These are phyloP conservation scores for Trichoderma harzianum DNA, from an alignment of 2,329 filamentous ascomycete species.

Conservation along the genomic window DNA sequence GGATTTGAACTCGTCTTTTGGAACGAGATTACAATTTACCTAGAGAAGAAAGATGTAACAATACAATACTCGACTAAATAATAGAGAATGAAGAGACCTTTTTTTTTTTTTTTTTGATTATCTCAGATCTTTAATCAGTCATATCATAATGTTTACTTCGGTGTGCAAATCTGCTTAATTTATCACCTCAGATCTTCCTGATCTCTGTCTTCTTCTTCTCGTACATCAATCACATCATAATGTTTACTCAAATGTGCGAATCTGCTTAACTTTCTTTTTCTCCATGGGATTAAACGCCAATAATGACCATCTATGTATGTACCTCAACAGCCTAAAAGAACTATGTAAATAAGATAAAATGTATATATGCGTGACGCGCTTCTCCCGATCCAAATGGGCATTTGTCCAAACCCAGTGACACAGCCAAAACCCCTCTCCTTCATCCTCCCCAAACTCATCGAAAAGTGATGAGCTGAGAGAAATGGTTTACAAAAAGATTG, in stretches of 20 bases:
- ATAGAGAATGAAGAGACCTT: neutral
- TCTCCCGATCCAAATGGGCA: neutral
- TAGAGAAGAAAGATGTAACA: neutral
- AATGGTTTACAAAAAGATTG: neutral
- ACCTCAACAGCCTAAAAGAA: neutral
- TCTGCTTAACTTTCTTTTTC: neutral
- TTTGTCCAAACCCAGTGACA: neutral
- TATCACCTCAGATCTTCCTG: too few species aligned
- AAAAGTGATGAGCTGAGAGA: neutral
- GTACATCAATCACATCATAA: too few species aligned
- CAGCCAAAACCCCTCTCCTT: neutral
- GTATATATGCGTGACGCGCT: neutral
- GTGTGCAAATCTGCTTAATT: too few species aligned
- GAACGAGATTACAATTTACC: neutral
- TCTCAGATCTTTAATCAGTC: neutral
- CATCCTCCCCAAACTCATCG: neutral
- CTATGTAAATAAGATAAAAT: neutral
- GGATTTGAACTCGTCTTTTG: neutral
- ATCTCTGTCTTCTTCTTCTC: neutral
- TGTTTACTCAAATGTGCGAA: neutral
- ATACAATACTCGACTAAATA: neutral
- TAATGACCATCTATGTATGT: neutral
- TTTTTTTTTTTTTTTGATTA: neutral
- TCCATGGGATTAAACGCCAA: neutral
- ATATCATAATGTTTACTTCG: neutral